A percentile compares a stretch with the other conserved stretches of the same genome.
Evolutionary conservation across 1,139 yeast species (phyloP).

Genomic region (Suhomyces yuchorum): DNA sequence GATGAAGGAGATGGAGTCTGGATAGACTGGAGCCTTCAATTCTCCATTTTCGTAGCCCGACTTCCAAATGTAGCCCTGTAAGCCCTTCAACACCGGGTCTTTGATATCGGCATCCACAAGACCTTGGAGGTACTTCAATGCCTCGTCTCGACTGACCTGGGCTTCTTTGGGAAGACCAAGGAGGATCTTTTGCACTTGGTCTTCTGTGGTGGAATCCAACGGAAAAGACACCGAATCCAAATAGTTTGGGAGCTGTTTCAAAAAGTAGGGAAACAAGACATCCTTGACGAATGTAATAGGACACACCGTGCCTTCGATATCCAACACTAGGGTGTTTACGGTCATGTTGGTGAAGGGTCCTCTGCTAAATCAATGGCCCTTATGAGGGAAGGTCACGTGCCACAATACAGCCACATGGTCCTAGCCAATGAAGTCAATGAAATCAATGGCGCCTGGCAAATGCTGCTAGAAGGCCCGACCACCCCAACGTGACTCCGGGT

Average conservation of each 20-base stretch:
- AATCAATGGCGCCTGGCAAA: no score
- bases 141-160: constrained; percentile 23
- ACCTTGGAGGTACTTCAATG: constrained; percentile 50
- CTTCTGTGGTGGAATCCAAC: constrained; percentile 16
- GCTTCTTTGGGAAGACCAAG: constrained; percentile 46
- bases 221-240: constrained; percentile 41
- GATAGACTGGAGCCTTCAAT: constrained; percentile 73
- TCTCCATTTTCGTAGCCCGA: constrained; percentile 75
- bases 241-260: constrained; percentile 41
- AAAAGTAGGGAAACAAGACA: constrained; percentile 58
- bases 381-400: constrained; percentile 2
- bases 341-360: constrained; percentile 4
- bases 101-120: constrained; percentile 72
- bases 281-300: constrained; percentile 88
- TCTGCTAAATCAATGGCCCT: background rate
- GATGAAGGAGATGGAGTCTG: constrained; percentile 69
- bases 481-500: no score
- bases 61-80: constrained; percentile 87
- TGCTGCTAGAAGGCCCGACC: no score
- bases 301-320: constrained; percentile 91
- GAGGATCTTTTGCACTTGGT: constrained; percentile 29
- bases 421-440: no score
- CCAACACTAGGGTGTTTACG: constrained; percentile 30
- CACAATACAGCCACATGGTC: background rate
- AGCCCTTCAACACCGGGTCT: constrained; percentile 71